Percentiles rank a stretch among this genome's conserved stretches.
Conservation (phyloP, 2,329 filamentous ascomycete genomes). For the Karstenula rhodostoma region DNA sequence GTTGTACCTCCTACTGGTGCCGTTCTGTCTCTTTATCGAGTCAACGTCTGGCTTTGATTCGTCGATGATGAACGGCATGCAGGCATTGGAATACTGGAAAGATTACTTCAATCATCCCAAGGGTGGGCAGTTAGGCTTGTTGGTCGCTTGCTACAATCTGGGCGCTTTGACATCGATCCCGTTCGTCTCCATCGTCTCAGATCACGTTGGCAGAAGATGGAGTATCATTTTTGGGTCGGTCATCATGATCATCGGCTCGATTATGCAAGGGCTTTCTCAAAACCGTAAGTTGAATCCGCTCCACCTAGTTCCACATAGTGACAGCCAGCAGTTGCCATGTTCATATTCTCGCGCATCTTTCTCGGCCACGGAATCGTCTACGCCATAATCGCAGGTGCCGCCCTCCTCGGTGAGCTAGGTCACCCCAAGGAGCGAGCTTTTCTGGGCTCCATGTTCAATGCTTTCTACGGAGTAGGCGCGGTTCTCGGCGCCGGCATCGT, state of each 20-base stretch:
- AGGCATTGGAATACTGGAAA: slow-evolving; percentile 51
- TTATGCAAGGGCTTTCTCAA: slow-evolving; percentile 64
- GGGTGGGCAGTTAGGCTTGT: slow-evolving; percentile 61
- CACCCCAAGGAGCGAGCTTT: slow-evolving; percentile 73
- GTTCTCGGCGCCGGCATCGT: slow-evolving; percentile 68
- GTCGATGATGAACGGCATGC: slow-evolving; percentile 54
- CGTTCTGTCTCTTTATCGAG: slow-evolving; percentile 69
- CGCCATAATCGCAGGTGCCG: slow-evolving; percentile 69
- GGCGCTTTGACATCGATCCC: slow-evolving; percentile 67
- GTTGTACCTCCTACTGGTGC: slow-evolving; percentile 67
- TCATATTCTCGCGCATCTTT: slow-evolving; percentile 67
- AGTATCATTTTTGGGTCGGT: slow-evolving; percentile 64
- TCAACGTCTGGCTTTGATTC: slow-evolving; percentile 68
- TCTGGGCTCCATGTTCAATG: slow-evolving; percentile 74
- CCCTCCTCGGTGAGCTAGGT: slow-evolving; percentile 71
- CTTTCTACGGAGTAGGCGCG: slow-evolving; percentile 69
- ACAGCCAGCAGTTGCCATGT: slow-evolving; percentile 54
- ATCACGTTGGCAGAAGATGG: slow-evolving; percentile 64
- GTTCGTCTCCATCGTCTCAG: slow-evolving; percentile 64
- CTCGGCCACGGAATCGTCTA: slow-evolving; percentile 74
- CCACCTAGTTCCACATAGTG: neutral
- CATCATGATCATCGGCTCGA: slow-evolving; percentile 64
- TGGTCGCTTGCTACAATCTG: slow-evolving; percentile 67
- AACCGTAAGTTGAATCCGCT: slow-evolving; percentile 33
- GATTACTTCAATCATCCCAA: slow-evolving; percentile 57